These are phyloP conservation scores for Quaeritorhiza haematococci DNA, from an alignment of 371 early-diverging fungal species.

Conservation along the genomic window DNA sequence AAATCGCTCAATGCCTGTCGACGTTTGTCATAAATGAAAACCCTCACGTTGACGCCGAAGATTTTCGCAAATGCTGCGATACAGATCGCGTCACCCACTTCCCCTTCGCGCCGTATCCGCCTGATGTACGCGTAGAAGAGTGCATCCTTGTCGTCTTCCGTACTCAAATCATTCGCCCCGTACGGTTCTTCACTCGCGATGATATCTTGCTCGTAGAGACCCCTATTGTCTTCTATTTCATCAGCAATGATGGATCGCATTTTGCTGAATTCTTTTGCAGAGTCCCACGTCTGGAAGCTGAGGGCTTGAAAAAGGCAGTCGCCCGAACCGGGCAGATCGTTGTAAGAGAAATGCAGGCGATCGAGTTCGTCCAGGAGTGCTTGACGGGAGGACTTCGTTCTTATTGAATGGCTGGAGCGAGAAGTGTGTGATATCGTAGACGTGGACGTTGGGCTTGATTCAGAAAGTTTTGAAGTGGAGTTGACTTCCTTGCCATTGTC, in stretches of 20 bases:
- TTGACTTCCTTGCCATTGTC: too few species aligned
- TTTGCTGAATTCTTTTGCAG: background rate
- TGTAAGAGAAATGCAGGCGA: too few species aligned
- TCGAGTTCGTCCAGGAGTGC: too few species aligned
- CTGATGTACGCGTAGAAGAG: slow-evolving; percentile 1
- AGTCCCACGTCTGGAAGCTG: background rate
- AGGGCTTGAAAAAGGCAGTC: slow-evolving; percentile 6
- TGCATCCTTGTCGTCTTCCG: background rate
- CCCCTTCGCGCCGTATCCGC: background rate
- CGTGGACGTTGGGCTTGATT: too few species aligned
- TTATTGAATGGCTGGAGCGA: too few species aligned
- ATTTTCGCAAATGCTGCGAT: slow-evolving; percentile 7
- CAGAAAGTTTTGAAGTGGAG: too few species aligned
- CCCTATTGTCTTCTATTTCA: background rate
- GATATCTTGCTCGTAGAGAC: background rate
- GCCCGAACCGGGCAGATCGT: too few species aligned
- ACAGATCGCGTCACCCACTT: slow-evolving; percentile 14
- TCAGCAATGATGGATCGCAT: background rate
- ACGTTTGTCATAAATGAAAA: slow-evolving; percentile 1
- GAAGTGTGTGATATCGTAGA: too few species aligned
- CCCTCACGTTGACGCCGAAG: slow-evolving; percentile 2
- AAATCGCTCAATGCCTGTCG: background rate
- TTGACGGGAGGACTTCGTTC: too few species aligned
- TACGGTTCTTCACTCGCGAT: background rate
- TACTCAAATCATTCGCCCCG: too few species aligned